Evolutionary conservation across 2,329 filamentous ascomycete species (phyloP).

Genomic region (Graphiopsis chlorocephala): DNA sequence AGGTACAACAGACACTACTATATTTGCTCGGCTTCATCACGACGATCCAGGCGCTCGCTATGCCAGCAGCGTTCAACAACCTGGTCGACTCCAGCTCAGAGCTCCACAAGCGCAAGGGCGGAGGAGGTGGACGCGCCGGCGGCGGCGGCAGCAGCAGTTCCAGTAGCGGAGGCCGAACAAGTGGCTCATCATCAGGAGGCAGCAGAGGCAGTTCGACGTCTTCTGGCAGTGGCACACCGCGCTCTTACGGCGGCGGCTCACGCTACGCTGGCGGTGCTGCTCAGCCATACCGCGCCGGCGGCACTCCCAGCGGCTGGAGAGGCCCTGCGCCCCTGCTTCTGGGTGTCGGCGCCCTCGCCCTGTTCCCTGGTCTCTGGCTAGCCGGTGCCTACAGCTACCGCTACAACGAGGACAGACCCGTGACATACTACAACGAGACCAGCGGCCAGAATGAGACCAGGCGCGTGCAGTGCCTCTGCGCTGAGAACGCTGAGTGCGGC

Average conservation of each 20-base stretch:
- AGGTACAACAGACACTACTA: constrained; percentile 27
- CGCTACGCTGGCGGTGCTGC: constrained; percentile 67
- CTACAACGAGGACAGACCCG: constrained; percentile 59
- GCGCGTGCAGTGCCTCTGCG: constrained; percentile 62
- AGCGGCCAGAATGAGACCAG: constrained; percentile 56
- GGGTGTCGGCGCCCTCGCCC: constrained; percentile 47
- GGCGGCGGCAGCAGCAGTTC: constrained; percentile 29
- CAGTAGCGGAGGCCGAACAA: constrained; percentile 18
- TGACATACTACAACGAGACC: constrained; percentile 47
- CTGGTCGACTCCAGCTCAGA: constrained; percentile 35
- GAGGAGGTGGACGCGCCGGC: constrained; percentile 44
- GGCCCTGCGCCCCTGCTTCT: constrained; percentile 55
- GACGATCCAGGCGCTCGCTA: constrained; percentile 31
- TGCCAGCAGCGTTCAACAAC: constrained; percentile 28
- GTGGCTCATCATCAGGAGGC: constrained; percentile 21
- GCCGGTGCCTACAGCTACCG: constrained; percentile 61
- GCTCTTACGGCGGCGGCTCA: constrained; percentile 50
- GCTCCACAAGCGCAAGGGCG: constrained; percentile 49
- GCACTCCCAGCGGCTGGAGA: constrained; percentile 14
- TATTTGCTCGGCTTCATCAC: constrained; percentile 31
- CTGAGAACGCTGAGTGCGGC: constrained; percentile 56
- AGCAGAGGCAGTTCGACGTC: constrained; percentile 23
- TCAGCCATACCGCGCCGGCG: constrained; percentile 58
- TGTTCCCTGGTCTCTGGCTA: constrained; percentile 66
- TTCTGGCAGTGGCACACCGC: constrained; percentile 42